Conservation (phyloP, 2,329 filamentous ascomycete species). For the Claviceps pusilla region DNA sequence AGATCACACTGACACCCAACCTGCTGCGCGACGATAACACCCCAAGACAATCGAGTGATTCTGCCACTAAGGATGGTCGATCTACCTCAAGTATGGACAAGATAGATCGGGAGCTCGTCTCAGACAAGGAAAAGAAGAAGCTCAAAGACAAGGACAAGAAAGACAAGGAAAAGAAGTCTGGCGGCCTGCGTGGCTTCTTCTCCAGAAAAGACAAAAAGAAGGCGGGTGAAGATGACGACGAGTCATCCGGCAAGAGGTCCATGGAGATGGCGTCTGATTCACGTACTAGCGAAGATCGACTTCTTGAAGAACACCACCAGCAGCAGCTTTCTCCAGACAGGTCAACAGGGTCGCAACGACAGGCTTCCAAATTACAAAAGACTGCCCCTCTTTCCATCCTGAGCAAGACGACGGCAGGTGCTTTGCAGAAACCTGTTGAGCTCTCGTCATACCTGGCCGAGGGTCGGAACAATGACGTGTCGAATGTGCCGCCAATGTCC, state of each 20-base stretch:
- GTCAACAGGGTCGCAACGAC: constrained; percentile 30
- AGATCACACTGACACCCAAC: constrained; percentile 91
- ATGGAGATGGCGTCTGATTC: constrained; percentile 36
- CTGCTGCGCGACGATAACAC: constrained; percentile 67
- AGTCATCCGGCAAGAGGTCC: constrained; percentile 46
- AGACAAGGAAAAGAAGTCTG: constrained; percentile 52
- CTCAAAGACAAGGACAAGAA: constrained; percentile 59
- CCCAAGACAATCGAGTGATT: constrained; percentile 35
- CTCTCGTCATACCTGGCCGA: constrained; percentile 29
- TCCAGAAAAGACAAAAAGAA: constrained; percentile 48
- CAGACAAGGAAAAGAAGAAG: constrained; percentile 62
- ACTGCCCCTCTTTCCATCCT: constrained; percentile 29
- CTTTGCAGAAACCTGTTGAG: constrained; percentile 22
- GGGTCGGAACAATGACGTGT: constrained; percentile 34
- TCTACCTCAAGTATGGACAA: constrained; percentile 61
- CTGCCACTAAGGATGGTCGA: constrained; percentile 32
- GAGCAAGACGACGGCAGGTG: constrained; percentile 21
- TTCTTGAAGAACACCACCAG: constrained; percentile 24
- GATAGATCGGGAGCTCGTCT: constrained; percentile 34
- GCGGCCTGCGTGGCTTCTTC: constrained; percentile 45
- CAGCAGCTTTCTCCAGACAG: constrained; percentile 26
- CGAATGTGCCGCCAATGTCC: constrained; percentile 39
- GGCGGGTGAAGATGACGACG: constrained; percentile 41
- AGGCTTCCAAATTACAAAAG: constrained; percentile 58
- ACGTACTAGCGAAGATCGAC: constrained; percentile 28